phyloP scores from a whole-genome alignment of 2,329 filamentous ascomycete species.

The Trichophyton mentagrophytes region DNA sequence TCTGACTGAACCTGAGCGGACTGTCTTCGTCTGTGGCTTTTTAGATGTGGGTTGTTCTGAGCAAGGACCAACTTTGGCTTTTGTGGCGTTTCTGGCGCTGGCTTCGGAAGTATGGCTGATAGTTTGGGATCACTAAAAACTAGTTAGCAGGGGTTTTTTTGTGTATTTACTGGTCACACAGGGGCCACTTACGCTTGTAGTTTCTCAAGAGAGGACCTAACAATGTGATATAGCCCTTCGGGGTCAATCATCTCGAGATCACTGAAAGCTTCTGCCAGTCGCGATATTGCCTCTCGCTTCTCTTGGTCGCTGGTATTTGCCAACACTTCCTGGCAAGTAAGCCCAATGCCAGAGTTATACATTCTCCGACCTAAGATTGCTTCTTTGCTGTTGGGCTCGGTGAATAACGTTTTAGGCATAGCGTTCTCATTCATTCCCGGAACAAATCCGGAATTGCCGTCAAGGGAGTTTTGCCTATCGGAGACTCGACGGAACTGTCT shows the following conservation, averaged over 20 bases:
- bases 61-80: constrained; percentile 59
- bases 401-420: constrained; percentile 24
- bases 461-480: constrained; percentile 40
- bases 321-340: constrained; percentile 70
- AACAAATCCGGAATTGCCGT: constrained; percentile 18
- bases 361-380: constrained; percentile 66
- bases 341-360: constrained; percentile 70
- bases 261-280: constrained; percentile 73
- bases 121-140: constrained; percentile 21
- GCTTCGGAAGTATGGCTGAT: constrained; percentile 8
- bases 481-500: constrained; percentile 84
- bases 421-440: constrained; percentile 29
- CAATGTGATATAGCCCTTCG: constrained; percentile 74
- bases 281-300: constrained; percentile 75
- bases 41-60: constrained; percentile 73
- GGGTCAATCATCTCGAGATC: constrained; percentile 76
- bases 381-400: constrained; percentile 52
- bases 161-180: not conserved
- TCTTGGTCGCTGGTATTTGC: constrained; percentile 57
- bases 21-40: constrained; percentile 59
- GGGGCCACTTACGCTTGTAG: constrained; percentile 39
- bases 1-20: constrained; percentile 26
- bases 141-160: not conserved
- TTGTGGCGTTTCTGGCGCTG: constrained; percentile 35
- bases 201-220: constrained; percentile 63